Conservation (phyloP, 768 basidiomycete genomes). For the Bullera alba region DNA sequence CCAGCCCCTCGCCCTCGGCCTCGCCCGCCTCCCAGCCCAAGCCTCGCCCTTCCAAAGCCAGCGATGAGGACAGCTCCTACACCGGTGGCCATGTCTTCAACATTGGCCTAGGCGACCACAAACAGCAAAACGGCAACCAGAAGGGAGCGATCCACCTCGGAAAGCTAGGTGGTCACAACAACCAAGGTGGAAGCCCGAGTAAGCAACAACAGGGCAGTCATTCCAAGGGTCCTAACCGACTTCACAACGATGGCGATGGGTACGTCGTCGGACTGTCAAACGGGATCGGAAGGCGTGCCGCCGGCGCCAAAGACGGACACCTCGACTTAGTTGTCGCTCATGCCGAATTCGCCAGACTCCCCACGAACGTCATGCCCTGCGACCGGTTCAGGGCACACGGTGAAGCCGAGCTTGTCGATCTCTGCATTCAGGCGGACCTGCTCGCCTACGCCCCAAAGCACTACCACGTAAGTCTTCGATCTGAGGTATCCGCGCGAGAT, state of each 20-base stretch:
- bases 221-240: neutral
- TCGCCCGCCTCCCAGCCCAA: neutral
- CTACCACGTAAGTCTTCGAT: constrained; percentile 7
- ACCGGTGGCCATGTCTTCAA: neutral
- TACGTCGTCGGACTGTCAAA: neutral
- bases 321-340: neutral
- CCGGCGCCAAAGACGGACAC: neutral
- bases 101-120: neutral
- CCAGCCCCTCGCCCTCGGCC: neutral
- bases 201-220: too few species aligned
- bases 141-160: neutral
- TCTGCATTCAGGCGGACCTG: constrained; percentile 7
- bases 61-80: too few species aligned
- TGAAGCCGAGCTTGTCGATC: constrained; percentile 1
- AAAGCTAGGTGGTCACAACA: neutral
- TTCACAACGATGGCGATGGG: neutral
- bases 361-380: constrained; percentile 4
- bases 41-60: too few species aligned
- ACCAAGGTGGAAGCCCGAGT: too few species aligned
- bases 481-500: too few species aligned
- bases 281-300: neutral
- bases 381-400: constrained; percentile 1
- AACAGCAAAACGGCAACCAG: neutral
- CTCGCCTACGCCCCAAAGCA: constrained; percentile 3
- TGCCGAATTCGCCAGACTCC: neutral